These are phyloP conservation scores for Clavariopsis aquatica DNA, from an alignment of 495 filamentous ascomycete species.

Conservation along the genomic window DNA sequence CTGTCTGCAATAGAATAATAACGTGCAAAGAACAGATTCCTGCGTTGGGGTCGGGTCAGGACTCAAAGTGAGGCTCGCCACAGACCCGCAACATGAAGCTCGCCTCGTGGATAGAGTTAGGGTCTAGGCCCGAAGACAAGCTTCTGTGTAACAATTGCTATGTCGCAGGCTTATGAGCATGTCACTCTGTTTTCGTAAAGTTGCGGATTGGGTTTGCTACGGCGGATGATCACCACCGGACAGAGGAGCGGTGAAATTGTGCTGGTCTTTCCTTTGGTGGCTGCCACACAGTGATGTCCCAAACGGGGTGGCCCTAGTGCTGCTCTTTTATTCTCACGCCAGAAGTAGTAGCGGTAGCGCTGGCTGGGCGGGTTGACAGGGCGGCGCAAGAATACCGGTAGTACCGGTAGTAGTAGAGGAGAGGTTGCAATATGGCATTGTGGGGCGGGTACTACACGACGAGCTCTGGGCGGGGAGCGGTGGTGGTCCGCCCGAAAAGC, in stretches of 20 bases:
- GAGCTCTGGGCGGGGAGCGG: neutral
- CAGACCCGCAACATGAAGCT: no score
- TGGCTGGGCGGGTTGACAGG: neutral
- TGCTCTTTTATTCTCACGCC: neutral
- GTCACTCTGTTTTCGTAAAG: neutral
- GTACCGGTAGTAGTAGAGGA: no score
- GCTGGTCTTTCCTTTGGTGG: neutral
- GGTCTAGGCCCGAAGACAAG: no score
- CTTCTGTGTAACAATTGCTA: no score
- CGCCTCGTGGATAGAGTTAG: no score
- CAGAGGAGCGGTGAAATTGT: constrained; percentile 29
- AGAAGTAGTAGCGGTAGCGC: no score
- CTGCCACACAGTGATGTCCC: neutral
- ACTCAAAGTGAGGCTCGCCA: no score
- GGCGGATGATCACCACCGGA: constrained; percentile 20
- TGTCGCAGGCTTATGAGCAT: neutral
- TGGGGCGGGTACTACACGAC: no score
- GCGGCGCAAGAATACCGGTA: no score
- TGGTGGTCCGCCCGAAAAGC: neutral
- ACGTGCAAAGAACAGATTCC: no score
- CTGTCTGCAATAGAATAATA: no score
- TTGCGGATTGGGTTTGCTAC: neutral
- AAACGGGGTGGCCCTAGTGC: neutral
- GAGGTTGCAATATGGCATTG: neutral
- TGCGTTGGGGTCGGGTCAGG: no score